Evolutionary conservation across 257 asterid genomes (phyloP).

Genomic region (Primulina tabacum): DNA sequence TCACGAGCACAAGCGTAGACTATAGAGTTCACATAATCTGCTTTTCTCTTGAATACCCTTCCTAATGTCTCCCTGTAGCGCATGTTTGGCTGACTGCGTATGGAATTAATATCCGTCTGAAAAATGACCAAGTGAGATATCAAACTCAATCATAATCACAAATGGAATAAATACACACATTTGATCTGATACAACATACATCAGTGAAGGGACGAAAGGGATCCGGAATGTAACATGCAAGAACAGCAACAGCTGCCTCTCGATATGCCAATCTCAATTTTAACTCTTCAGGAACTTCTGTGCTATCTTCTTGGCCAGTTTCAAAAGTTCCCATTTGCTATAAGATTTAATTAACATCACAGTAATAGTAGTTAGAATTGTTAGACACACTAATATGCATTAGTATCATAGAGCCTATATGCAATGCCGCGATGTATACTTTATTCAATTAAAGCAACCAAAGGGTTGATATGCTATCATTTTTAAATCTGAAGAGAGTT

Average conservation of each 20-base stretch:
- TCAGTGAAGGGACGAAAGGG: constrained; percentile 67
- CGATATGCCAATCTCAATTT: constrained; percentile 91
- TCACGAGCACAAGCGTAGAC: constrained; percentile 97
- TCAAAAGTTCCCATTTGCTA: constrained; percentile 99
- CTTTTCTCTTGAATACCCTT: constrained; percentile 74
- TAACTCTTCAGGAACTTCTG: constrained; percentile 91
- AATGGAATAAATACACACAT: constrained; percentile 18
- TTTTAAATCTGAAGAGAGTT: no score
- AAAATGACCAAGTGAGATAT: constrained; percentile 28
- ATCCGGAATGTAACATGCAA: constrained; percentile 89
- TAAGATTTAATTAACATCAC: constrained; percentile 33
- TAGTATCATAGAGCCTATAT: neutral
- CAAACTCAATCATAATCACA: constrained; percentile 16
- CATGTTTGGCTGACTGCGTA: constrained; percentile 82
- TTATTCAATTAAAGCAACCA: no score
- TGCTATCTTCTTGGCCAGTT: constrained; percentile 94
- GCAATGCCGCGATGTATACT: neutral
- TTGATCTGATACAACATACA: constrained; percentile 36
- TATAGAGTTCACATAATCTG: constrained; percentile 76
- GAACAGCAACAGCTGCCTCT: constrained; percentile 97
- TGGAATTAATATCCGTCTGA: constrained; percentile 88
- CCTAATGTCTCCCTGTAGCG: constrained; percentile 63
- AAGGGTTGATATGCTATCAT: no score
- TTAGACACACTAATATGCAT: neutral
- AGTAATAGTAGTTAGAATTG: constrained; percentile 1